These are phyloP conservation scores for Brassica rapa DNA, from an alignment of 345 rosid genomes.

Conservation along the genomic window DNA sequence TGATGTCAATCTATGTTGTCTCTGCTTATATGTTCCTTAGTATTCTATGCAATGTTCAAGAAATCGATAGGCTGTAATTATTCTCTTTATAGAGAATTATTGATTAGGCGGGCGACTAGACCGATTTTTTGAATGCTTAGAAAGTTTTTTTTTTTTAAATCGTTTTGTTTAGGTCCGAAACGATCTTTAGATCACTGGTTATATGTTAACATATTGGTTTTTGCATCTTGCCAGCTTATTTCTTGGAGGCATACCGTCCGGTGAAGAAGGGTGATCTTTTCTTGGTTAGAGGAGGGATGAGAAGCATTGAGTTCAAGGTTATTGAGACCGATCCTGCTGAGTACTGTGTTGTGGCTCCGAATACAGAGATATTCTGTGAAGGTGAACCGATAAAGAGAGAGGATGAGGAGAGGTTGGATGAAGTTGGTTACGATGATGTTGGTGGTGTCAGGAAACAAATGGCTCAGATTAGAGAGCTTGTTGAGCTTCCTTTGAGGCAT, in stretches of 20 bases:
- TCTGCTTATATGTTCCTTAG: background rate
- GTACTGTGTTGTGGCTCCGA: conserved; percentile 73
- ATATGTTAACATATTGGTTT: background rate
- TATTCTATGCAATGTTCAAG: background rate
- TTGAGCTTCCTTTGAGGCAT: conserved; percentile 69
- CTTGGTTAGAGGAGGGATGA: conserved; percentile 72
- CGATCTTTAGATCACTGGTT: background rate
- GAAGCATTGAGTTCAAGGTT: conserved; percentile 66
- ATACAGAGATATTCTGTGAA: conserved; percentile 71
- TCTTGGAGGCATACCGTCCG: conserved; percentile 67
- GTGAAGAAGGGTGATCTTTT: conserved; percentile 70
- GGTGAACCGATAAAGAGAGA: conserved; percentile 73
- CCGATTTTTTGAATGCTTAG: no score
- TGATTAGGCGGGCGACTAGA: background rate
- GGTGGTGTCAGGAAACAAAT: conserved; percentile 77
- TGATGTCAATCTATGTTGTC: background rate
- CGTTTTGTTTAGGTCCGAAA: no score
- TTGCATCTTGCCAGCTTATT: conserved; percentile 49
- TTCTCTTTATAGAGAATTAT: background rate
- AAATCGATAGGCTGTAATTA: background rate
- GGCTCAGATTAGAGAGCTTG: conserved; percentile 77
- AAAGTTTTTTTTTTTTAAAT: no score
- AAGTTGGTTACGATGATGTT: conserved; percentile 76
- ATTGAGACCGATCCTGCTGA: conserved; percentile 55
- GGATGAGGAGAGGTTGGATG: conserved; percentile 70